phyloP scores from a whole-genome alignment of 345 rosid species.

The Brassica rapa region DNA sequence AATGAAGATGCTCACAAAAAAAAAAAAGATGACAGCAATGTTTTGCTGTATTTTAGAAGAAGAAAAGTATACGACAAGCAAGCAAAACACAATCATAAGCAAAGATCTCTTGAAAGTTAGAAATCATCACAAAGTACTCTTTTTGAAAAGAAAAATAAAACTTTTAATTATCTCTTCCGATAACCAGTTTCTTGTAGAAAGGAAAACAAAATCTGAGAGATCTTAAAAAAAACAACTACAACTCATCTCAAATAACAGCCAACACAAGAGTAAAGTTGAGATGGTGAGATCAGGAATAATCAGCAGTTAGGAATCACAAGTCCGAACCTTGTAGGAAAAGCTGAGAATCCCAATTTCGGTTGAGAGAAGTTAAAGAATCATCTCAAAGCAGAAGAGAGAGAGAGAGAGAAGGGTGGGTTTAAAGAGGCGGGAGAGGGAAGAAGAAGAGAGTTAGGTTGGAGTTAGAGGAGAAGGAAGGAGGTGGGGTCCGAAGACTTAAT shows the following conservation, averaged over 20 bases:
- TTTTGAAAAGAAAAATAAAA: not conserved
- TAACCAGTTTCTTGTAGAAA: not conserved
- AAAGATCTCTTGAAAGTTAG: constrained; percentile 20
- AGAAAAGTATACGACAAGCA: not conserved
- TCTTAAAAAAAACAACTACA: constrained; percentile 9
- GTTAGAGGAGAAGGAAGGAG: constrained; percentile 46
- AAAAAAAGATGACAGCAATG: not conserved
- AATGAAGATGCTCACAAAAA: not conserved
- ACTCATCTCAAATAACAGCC: not conserved
- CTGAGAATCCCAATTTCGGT: not conserved
- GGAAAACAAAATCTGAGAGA: constrained; percentile 33
- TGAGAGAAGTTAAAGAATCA: constrained; percentile 25
- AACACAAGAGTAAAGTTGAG: not conserved
- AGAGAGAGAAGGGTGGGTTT: constrained; percentile 24
- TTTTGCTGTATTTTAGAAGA: not conserved
- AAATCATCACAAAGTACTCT: not conserved
- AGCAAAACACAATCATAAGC: constrained; percentile 9
- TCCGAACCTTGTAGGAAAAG: constrained; percentile 21
- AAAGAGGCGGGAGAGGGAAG: constrained; percentile 35
- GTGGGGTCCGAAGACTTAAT: constrained; percentile 46
- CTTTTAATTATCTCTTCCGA: not conserved
- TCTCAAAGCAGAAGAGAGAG: constrained; percentile 15
- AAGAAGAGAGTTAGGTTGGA: constrained; percentile 55
- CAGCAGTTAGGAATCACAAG: constrained; percentile 7
- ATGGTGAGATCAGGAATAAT: constrained; percentile 6